Conservation (phyloP, 495 filamentous ascomycete species). For the Lasiosphaeria ovina region DNA sequence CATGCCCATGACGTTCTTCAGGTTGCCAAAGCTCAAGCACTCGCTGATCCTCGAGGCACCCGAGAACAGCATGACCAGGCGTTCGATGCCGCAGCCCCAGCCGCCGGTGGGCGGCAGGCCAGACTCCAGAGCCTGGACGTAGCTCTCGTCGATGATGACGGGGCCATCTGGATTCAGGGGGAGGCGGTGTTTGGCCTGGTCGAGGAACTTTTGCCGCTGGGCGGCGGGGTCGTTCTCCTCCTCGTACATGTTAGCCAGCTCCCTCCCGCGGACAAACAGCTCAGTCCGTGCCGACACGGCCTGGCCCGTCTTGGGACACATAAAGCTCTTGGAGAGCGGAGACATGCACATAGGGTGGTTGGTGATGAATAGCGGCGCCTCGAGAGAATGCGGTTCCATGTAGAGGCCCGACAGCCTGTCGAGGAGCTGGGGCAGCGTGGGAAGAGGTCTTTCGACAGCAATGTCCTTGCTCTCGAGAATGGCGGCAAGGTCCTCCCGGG, state of each 20-base stretch:
- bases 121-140: slow-evolving; percentile 78
- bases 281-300: slow-evolving; percentile 74
- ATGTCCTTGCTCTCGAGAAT: slow-evolving; percentile 53
- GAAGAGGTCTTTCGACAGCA: slow-evolving; percentile 50
- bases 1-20: slow-evolving; percentile 63
- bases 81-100: slow-evolving; percentile 92
- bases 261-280: slow-evolving; percentile 76
- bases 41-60: slow-evolving; percentile 75
- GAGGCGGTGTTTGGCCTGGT: slow-evolving; percentile 45
- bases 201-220: slow-evolving; percentile 76
- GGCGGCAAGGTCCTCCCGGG: slow-evolving; percentile 52
- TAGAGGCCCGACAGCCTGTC: slow-evolving; percentile 75
- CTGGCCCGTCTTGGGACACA: slow-evolving; percentile 60
- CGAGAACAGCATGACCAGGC: slow-evolving; percentile 83
- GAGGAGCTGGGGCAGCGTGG: slow-evolving; percentile 74
- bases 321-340: slow-evolving; percentile 85
- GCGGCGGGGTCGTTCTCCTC: slow-evolving; percentile 93
- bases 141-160: slow-evolving; percentile 71
- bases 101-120: slow-evolving; percentile 91
- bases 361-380: slow-evolving; percentile 79
- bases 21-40: slow-evolving; percentile 80
- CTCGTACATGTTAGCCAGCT: slow-evolving; percentile 94
- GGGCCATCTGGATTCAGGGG: slow-evolving; percentile 9
- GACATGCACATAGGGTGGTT: slow-evolving; percentile 90
- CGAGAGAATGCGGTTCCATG: slow-evolving; percentile 67